These are phyloP conservation scores for Taphrina deformans DNA, from an alignment of 1,139 yeast species.

Conservation along the genomic window DNA sequence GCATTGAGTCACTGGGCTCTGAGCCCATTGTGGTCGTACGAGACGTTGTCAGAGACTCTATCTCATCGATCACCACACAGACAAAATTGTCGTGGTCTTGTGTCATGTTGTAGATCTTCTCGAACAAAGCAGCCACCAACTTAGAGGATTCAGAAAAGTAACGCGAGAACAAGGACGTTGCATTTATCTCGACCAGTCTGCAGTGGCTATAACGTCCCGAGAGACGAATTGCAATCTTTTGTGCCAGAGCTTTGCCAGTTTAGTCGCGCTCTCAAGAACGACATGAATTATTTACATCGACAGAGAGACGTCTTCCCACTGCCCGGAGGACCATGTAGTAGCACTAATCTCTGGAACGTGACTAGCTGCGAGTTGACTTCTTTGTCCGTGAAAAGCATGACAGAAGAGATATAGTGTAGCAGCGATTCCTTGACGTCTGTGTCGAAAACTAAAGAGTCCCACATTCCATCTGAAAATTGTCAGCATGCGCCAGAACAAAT, in stretches of 20 bases:
- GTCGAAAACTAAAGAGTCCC: constrained; percentile 37
- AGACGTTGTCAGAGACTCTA: constrained; percentile 39
- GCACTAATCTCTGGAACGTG: constrained; percentile 28
- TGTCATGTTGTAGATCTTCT: constrained; percentile 35
- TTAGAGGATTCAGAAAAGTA: constrained; percentile 40
- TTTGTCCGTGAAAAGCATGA: constrained; percentile 39
- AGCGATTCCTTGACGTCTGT: constrained; percentile 38
- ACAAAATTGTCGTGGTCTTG: constrained; percentile 37
- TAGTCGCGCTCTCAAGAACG: not conserved
- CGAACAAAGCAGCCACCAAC: constrained; percentile 38
- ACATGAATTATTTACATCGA: no score
- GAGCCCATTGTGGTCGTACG: constrained; percentile 36
- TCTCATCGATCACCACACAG: constrained; percentile 39
- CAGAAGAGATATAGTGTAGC: constrained; percentile 37
- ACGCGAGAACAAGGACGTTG: constrained; percentile 39
- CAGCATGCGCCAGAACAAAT: not conserved
- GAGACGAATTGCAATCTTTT: constrained; percentile 38
- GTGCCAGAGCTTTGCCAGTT: constrained; percentile 37
- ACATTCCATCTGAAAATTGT: constrained; percentile 17
- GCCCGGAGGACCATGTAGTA: constrained; percentile 41
- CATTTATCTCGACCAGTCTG: constrained; percentile 37
- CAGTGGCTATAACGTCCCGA: constrained; percentile 31
- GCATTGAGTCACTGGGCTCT: constrained; percentile 39
- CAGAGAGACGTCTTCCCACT: constrained; percentile 40
- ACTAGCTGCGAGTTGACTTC: constrained; percentile 35